phyloP scores from a whole-genome alignment of 176 grass and related monocot genomes.

The Cocos nucifera region DNA sequence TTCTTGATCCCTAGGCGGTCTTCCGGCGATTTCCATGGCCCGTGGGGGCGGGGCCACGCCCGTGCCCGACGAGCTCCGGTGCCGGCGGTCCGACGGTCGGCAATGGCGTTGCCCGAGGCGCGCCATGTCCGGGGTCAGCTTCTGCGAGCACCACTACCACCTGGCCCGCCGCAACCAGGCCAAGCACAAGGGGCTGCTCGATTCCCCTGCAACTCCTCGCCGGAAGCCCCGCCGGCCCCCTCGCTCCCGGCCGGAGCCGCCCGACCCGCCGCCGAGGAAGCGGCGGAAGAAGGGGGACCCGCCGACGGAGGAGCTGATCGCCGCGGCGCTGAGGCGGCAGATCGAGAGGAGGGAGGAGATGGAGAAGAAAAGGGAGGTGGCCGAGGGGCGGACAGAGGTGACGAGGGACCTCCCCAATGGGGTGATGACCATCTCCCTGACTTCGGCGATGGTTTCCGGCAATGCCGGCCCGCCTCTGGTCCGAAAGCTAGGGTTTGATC shows the following conservation, averaged over 20 bases:
- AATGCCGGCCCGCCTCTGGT: constrained; percentile 19
- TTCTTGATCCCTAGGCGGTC: too few species aligned
- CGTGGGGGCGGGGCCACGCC: constrained; percentile 26
- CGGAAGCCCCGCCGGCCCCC: neutral
- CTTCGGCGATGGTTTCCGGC: constrained; percentile 17
- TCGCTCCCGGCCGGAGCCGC: neutral
- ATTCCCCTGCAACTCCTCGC: neutral
- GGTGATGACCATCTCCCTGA: constrained; percentile 85
- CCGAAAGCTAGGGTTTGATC: constrained; percentile 72
- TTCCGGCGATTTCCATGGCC: neutral
- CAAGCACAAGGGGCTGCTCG: constrained; percentile 10
- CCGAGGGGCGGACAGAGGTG: constrained; percentile 23
- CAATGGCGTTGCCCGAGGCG: constrained; percentile 73
- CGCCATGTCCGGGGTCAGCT: constrained; percentile 50
- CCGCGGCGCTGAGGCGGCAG: constrained; percentile 36
- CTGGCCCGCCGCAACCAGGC: constrained; percentile 15
- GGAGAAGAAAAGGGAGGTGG: constrained; percentile 18
- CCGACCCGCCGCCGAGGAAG: constrained; percentile 16
- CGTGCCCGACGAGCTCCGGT: constrained; percentile 63
- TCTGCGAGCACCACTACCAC: constrained; percentile 59
- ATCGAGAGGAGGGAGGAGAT: constrained; percentile 37
- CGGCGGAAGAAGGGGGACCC: constrained; percentile 12
- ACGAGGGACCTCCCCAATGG: constrained; percentile 86
- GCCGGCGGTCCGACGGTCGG: constrained; percentile 81
- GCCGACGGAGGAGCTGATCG: constrained; percentile 36